Evolutionary conservation across 345 rosid genomes (phyloP).

Genomic region (Fremontodendron californicum): DNA sequence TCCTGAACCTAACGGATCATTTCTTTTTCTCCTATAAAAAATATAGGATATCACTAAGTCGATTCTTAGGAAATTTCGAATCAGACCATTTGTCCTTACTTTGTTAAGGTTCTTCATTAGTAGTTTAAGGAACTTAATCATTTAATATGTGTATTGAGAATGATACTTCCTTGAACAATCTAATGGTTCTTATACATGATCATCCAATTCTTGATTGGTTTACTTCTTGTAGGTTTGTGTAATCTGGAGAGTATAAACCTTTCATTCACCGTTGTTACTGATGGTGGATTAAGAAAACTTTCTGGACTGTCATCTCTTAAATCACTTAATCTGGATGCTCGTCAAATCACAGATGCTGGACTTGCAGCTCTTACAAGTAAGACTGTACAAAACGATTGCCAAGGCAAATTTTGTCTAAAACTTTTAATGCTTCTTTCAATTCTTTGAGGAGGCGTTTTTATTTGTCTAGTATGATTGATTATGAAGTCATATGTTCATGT

Average conservation of each 20-base stretch:
- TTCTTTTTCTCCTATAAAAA: background rate
- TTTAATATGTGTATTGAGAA: background rate
- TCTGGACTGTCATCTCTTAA: constrained; percentile 74
- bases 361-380: constrained; percentile 84
- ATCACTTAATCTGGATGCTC: constrained; percentile 75
- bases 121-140: background rate
- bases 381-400: constrained; percentile 10
- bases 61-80: background rate
- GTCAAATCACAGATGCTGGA: constrained; percentile 84
- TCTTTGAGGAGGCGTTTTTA: background rate
- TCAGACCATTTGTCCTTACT: background rate
- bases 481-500: background rate
- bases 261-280: constrained; percentile 75
- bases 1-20: background rate
- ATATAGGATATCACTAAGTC: background rate
- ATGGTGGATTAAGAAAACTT: constrained; percentile 60
- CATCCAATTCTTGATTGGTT: background rate
- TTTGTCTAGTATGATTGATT: background rate
- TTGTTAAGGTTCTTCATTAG: too few relatives aligned
- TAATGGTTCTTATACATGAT: background rate
- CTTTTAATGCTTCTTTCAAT: background rate
- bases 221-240: constrained; percentile 44
- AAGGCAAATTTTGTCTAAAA: background rate
- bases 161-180: background rate
- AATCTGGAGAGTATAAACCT: constrained; percentile 74